A percentile compares a stretch with the other conserved stretches of the same genome.
Conservation (phyloP, 495 filamentous ascomycete species). For the Daldinia caldariorum region DNA sequence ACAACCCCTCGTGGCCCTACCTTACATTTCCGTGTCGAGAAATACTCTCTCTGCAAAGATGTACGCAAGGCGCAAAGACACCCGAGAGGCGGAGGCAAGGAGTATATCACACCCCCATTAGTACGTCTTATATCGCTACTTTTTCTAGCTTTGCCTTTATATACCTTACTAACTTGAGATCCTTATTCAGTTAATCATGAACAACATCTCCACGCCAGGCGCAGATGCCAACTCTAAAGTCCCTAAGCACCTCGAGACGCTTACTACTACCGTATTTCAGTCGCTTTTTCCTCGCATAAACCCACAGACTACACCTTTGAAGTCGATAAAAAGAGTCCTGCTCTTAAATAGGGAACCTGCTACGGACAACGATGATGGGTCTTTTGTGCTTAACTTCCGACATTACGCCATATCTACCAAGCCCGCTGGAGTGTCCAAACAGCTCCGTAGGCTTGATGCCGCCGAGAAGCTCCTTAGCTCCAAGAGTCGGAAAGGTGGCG, state of each 20-base stretch:
- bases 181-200: slow-evolving; percentile 85
- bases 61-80: slow-evolving; percentile 81
- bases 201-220: slow-evolving; percentile 83
- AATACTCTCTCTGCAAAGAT: slow-evolving; percentile 93
- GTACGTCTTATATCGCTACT: slow-evolving; percentile 51
- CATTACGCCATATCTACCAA: slow-evolving; percentile 96
- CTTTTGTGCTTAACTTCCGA: slow-evolving; percentile 88
- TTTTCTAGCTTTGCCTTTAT: neutral
- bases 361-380: slow-evolving; percentile 64
- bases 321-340: slow-evolving; percentile 87
- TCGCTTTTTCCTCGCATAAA: slow-evolving; percentile 96
- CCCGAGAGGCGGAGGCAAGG: slow-evolving; percentile 81
- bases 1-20: slow-evolving; percentile 92
- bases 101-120: slow-evolving; percentile 82
- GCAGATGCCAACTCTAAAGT: slow-evolving; percentile 70
- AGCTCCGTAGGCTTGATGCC: slow-evolving; percentile 84
- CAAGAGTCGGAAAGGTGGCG: slow-evolving; percentile 70
- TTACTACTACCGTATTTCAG: slow-evolving; percentile 95
- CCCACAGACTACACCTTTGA: slow-evolving; percentile 86
- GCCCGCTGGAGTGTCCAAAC: slow-evolving; percentile 81
- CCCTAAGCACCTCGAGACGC: slow-evolving; percentile 87
- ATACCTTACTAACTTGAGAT: slow-evolving; percentile 32
- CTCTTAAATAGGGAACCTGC: slow-evolving; percentile 82
- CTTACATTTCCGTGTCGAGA: slow-evolving; percentile 93
- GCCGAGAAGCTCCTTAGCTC: slow-evolving; percentile 75